Evolutionary conservation across 768 basidiomycete species (phyloP), one percentile per base, ranked within the genome.

Genomic region (Leccinum subgranulosum): DNA sequence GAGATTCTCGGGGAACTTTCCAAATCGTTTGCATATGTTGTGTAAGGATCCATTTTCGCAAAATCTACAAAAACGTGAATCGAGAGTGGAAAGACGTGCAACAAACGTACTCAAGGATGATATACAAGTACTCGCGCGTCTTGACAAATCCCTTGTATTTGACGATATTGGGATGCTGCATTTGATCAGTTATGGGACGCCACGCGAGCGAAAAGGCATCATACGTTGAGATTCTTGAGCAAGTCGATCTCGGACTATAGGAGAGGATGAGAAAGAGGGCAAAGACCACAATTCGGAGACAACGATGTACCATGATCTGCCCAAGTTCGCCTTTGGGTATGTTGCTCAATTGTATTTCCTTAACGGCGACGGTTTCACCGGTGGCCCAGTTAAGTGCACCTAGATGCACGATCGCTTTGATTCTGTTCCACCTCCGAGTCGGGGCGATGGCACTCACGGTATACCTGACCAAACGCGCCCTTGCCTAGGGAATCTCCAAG

Each of bases 101-200:
- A 29, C 12, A 50, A 25, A 76, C 87, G 53, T 68, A 94, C 88
- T 98, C 97, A 49, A 99, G 82, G 64, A 99, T 93, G 74, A 99
- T 99, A 73, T 96, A 96, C 58, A 99, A 79, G 72, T 87, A 94
- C 66, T 97, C 92, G 55, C 87, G 85, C 52, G 94, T 95, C 76
- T 94, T 94, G 70, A 94, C 92, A 66, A 96, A 98, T 12, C 97
- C 97, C 68, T 96, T 95, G 78, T 99, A 99, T 75, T 99, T 96
- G 69, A 98, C 97, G 69, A 99, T 98, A 71, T 98, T 98, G 43
- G 87, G 80, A 70, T 98, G 94, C 94, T 96, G 72, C 41, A 56
- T 23, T 54, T 36, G 49, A 59, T 73, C 34, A 62, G 59, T 39
- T 49, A 49, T 55, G 53, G 47, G 36, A 60, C 48, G 10, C 34